Conservation (phyloP, 2,329 filamentous ascomycete genomes). For the Cordyceps javanica region DNA sequence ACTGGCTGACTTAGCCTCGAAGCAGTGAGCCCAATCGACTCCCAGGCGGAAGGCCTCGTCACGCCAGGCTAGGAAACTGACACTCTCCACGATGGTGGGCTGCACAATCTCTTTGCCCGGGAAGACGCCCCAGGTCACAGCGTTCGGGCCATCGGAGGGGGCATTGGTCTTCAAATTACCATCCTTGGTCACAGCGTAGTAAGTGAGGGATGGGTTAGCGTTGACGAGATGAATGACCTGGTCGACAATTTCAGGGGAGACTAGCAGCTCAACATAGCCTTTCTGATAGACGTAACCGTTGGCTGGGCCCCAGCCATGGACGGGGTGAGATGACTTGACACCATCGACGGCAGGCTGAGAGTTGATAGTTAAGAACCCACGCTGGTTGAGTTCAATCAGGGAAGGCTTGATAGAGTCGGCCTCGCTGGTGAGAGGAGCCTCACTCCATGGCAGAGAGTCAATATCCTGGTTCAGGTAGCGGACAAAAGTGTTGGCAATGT, state of each 20-base stretch:
- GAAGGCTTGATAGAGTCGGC: constrained; percentile 70
- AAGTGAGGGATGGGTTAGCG: constrained; percentile 75
- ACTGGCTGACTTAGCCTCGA: constrained; percentile 69
- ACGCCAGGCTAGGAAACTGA: constrained; percentile 97
- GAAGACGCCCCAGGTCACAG: constrained; percentile 99
- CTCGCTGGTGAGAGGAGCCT: constrained; percentile 77
- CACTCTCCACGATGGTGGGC: constrained; percentile 96
- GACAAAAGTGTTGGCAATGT: constrained; percentile 79
- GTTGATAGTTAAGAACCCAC: constrained; percentile 91
- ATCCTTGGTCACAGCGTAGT: constrained; percentile 83
- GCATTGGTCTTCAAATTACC: constrained; percentile 82
- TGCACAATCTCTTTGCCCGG: constrained; percentile 99
- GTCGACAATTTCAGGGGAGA: constrained; percentile 71
- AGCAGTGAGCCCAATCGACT: constrained; percentile 89
- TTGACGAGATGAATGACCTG: constrained; percentile 75
- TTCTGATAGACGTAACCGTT: constrained; percentile 99
- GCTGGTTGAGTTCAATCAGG: constrained; percentile 74
- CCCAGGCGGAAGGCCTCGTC: constrained; percentile 94
- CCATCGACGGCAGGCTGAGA: constrained; percentile 94
- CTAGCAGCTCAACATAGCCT: constrained; percentile 87
- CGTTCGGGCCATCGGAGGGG: constrained; percentile 80
- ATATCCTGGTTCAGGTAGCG: constrained; percentile 77
- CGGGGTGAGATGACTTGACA: constrained; percentile 75
- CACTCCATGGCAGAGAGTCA: constrained; percentile 87
- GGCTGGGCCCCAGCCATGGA: constrained; percentile 89